Conservation (phyloP, 768 basidiomycete genomes). For the Fistulinella prunicolor region DNA sequence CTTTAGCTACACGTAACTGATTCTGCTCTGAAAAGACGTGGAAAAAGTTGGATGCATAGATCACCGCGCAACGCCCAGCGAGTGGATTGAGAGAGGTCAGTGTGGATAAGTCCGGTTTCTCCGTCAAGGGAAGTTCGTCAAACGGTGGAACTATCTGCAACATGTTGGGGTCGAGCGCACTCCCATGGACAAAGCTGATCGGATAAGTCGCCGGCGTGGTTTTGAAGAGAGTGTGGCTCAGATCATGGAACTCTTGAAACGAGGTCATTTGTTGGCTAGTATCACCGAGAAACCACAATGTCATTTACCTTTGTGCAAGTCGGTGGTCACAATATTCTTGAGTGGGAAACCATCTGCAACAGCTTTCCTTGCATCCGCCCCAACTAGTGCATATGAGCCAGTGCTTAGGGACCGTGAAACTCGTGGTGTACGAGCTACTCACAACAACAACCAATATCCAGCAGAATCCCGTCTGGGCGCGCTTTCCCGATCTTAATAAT, state of each 20-base stretch:
- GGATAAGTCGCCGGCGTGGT: conserved; percentile 53
- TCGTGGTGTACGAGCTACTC: conserved; percentile 6
- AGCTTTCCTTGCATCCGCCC: conserved; percentile 38
- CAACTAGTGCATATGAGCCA: conserved; percentile 11
- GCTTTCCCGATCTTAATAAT: conserved; percentile 37
- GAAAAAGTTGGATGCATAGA: conserved; percentile 51
- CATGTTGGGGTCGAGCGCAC: conserved; percentile 47
- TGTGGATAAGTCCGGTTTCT: conserved; percentile 28
- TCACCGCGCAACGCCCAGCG: conserved; percentile 46
- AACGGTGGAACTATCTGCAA: conserved; percentile 36
- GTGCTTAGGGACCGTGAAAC: too few relatives aligned
- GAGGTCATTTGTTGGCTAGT: not conserved
- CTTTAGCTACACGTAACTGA: conserved; percentile 27
- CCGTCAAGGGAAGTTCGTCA: conserved; percentile 20
- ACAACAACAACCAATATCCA: conserved; percentile 50
- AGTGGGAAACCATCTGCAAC: conserved; percentile 43
- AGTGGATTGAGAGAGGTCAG: conserved; percentile 47
- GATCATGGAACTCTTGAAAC: conserved; percentile 49
- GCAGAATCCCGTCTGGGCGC: conserved; percentile 35
- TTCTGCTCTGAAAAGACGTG: conserved; percentile 32
- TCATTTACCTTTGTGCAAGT: conserved; percentile 36
- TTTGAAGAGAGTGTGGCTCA: conserved; percentile 61
- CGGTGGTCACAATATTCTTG: conserved; percentile 37
- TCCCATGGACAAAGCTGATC: conserved; percentile 49
- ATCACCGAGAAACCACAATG: not conserved